Evolutionary conservation across 2,329 filamentous ascomycete genomes (phyloP).

Genomic region (Fusarium sp.): DNA sequence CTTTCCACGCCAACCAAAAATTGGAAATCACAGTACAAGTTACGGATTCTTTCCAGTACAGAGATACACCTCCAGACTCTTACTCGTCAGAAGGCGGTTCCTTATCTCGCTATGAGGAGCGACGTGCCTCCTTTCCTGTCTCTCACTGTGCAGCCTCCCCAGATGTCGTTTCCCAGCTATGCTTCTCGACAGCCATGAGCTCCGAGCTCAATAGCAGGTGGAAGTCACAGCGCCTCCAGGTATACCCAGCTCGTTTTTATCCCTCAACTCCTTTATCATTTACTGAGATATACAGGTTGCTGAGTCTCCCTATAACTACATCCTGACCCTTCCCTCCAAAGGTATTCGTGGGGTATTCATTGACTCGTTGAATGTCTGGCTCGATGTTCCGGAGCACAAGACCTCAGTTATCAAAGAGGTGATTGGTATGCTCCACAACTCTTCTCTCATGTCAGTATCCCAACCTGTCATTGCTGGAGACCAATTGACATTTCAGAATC

Average conservation of each 20-base stretch:
- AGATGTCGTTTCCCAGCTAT: neutral
- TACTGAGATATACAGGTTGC: neutral
- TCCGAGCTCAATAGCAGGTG: neutral
- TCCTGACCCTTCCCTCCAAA: neutral
- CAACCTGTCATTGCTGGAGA: fast-evolving
- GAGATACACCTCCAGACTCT: neutral
- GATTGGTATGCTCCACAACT: neutral
- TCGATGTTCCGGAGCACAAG: neutral
- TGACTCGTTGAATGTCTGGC: slow-evolving; percentile 4
- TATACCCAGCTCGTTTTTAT: fast-evolving
- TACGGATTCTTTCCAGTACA: neutral
- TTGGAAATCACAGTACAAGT: neutral
- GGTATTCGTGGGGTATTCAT: neutral
- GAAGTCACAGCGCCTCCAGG: neutral
- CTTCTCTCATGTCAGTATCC: neutral
- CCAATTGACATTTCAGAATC: neutral
- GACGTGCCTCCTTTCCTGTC: neutral
- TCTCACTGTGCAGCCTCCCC: neutral
- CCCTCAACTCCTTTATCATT: fast-evolving
- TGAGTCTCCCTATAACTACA: neutral
- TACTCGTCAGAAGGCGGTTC: neutral
- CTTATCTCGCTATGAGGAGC: neutral
- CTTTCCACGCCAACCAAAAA: neutral
- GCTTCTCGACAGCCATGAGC: neutral
- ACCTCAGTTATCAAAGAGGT: neutral